Evolutionary conservation across 2,329 filamentous ascomycete genomes (phyloP), one percentile per base, ranked within the genome.

Genomic region (Elsinoe australis): DNA sequence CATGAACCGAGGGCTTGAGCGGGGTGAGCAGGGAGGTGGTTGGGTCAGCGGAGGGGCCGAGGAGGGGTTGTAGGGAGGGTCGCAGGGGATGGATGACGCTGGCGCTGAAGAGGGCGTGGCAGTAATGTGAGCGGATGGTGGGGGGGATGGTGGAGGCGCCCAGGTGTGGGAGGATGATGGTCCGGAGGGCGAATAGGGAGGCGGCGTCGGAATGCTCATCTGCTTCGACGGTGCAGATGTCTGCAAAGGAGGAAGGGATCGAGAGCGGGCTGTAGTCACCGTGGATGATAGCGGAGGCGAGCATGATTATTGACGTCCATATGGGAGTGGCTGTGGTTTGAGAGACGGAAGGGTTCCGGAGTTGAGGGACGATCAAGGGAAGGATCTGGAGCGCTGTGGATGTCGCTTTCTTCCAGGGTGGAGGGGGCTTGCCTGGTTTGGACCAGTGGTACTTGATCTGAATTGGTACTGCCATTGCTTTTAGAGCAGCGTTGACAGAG

Each of bases 131-230:
- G 32, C 87, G 79, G 2, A 82, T 78, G 53, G 71, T 70, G 54
- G 89, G 82, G 1, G 80, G 72, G 5, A 95, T 75, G 2, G 70
- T 66, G 4, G 75, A 61, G 0, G 79, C 76, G 2, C 88, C 85
- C 0, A 96, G 74, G 1, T 77, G 69, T 0, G 87, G 83, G 3
- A 87, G 83, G 32, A 94, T 80, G 26, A 95, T 72, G 7, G 77
- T 71, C 31, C 81, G 76, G 1, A 96, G 70, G 41, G 75, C 73
- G 22, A 68, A 68, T 61, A 95, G 94, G 0, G 85, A 82, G 1
- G 69, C 59, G 14, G 94, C 84, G 61, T 98, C 92, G 58, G 94
- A 94, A 1, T 71, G 65, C 65, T 96, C 82, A 58, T 98, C 90
- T 6, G 72, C 71, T 2, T 69, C 63, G 28, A 89, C 72, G 26